phyloP scores from a whole-genome alignment of 139 green algal genomes.

The Chlamydomonas applanata region DNA sequence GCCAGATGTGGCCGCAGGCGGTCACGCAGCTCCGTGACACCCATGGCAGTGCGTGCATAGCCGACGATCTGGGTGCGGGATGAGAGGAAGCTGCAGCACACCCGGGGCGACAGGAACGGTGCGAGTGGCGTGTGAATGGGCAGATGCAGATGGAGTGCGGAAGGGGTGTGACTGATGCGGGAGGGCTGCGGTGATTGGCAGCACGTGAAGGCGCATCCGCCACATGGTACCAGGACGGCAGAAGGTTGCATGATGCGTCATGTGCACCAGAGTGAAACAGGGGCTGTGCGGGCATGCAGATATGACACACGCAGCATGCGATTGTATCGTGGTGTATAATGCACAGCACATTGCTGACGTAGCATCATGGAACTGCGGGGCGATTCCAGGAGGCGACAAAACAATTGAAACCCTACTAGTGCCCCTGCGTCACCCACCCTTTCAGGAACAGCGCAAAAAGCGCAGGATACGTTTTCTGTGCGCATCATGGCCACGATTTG shows the following conservation, averaged over 20 bases:
- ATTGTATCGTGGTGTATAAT: neutral
- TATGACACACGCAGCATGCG: neutral
- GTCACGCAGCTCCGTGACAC: constrained; percentile 59
- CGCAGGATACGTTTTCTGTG: constrained; percentile 86
- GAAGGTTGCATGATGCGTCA: neutral
- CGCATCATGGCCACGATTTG: too few species aligned
- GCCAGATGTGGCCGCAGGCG: constrained; percentile 54
- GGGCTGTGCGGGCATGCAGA: too few species aligned
- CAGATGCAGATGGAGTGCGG: too few species aligned
- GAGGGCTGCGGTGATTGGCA: too few species aligned
- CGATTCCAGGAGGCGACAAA: too few species aligned
- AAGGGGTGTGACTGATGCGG: too few species aligned
- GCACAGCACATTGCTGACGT: neutral
- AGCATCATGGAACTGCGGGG: too few species aligned
- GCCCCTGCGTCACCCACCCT: constrained; percentile 38
- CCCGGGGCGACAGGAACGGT: too few species aligned
- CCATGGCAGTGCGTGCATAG: constrained; percentile 75
- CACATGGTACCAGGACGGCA: neutral
- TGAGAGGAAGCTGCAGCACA: constrained; percentile 1
- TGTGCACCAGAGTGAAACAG: neutral
- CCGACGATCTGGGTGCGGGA: constrained; percentile 61
- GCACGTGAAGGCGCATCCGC: neutral
- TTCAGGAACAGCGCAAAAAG: constrained; percentile 72
- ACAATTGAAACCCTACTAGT: neutral
- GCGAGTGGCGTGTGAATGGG: too few species aligned